Percentiles rank a stretch among this genome's conserved stretches.
Evolutionary conservation across 257 asterid genomes (phyloP).

Genomic region (Rubia yunnanensis): DNA sequence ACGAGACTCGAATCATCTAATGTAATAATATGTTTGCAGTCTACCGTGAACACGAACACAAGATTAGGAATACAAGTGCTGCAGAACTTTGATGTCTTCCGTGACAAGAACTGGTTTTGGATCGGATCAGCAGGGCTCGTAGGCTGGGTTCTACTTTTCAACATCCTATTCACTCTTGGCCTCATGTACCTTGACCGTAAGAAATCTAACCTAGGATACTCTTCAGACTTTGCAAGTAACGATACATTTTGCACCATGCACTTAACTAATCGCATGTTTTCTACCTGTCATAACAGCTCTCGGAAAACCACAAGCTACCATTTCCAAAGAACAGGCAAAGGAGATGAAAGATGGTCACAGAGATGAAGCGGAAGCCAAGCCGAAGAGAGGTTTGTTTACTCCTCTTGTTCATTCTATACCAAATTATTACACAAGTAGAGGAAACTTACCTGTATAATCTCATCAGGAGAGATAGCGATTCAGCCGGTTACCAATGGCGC

Average conservation of each 20-base stretch:
- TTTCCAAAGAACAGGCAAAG: conserved; percentile 73
- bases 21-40: conserved; percentile 21
- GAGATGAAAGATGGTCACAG: conserved; percentile 46
- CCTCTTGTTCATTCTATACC: conserved; percentile 35
- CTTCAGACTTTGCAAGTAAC: not conserved
- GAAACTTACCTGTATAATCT: conserved; percentile 9
- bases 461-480: conserved; percentile 55
- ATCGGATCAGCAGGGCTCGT: conserved; percentile 49
- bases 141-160: conserved; percentile 41
- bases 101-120: conserved; percentile 53
- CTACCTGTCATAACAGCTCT: conserved; percentile 35
- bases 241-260: not conserved
- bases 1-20: not conserved
- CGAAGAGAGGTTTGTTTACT: conserved; percentile 37
- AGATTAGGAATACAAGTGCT: conserved; percentile 38
- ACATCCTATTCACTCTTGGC: conserved; percentile 43
- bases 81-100: conserved; percentile 30
- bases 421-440: not conserved
- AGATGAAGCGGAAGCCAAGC: conserved; percentile 38
- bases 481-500: conserved; percentile 45
- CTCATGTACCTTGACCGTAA: conserved; percentile 51
- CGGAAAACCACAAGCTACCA: conserved; percentile 76
- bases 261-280: not conserved
- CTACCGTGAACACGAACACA: conserved; percentile 17
- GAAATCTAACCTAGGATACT: conserved; percentile 14